phyloP scores from a whole-genome alignment of 176 grass and related monocot species.

The Ensete glaucum region DNA sequence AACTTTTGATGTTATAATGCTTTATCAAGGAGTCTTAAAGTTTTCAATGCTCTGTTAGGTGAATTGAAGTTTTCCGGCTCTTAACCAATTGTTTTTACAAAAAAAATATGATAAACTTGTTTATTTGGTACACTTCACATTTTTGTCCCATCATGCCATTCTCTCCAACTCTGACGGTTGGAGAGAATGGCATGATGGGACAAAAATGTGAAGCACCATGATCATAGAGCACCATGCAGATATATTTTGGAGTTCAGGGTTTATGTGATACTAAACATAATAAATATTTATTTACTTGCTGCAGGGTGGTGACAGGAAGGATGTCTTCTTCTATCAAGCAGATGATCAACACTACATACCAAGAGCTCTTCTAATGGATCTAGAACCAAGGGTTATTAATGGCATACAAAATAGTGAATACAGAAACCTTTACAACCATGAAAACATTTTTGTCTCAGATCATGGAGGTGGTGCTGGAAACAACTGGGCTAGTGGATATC shows the following conservation, averaged over 20 bases:
- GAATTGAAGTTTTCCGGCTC: no score
- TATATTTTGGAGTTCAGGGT: background rate
- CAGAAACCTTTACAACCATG: slow-evolving; percentile 94
- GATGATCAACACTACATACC: slow-evolving; percentile 99
- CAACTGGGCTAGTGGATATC: slow-evolving; percentile 98
- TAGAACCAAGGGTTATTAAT: slow-evolving; percentile 94
- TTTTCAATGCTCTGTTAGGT: no score
- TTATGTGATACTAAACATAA: slow-evolving; percentile 9
- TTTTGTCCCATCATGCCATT: no score
- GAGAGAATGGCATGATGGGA: no score
- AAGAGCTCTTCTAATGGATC: slow-evolving; percentile 87
- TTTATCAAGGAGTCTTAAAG: no score
- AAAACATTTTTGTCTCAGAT: slow-evolving; percentile 91
- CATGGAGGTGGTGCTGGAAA: slow-evolving; percentile 98
- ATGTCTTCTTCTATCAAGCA: slow-evolving; percentile 99
- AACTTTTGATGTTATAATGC: no score
- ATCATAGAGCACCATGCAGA: no score
- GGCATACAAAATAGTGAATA: slow-evolving; percentile 97
- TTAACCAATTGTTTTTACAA: no score
- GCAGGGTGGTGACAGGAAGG: slow-evolving; percentile 98
- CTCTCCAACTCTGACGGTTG: no score
- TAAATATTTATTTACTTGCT: background rate
- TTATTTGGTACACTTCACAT: no score
- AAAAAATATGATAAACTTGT: no score
- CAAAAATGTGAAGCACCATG: no score